A percentile compares a stretch with the other conserved stretches of the same genome.
Conservation (phyloP, 2,329 filamentous ascomycete species). For the Aspergillus ibericus region DNA sequence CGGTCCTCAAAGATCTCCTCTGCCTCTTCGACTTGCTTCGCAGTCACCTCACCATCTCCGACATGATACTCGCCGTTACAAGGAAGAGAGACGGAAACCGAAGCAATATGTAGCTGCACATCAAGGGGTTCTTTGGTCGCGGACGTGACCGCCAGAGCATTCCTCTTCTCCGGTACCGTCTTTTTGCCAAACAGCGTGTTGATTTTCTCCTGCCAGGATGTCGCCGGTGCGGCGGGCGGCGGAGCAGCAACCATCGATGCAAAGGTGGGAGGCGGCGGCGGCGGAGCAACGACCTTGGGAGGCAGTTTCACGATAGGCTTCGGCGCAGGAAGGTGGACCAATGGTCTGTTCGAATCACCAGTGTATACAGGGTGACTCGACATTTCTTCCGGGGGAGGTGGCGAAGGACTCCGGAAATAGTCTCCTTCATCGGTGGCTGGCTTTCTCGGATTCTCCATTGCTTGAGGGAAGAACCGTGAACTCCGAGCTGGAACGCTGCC, state of each 20-base stretch:
- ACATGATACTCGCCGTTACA: conserved; percentile 38
- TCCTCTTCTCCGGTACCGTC: conserved; percentile 50
- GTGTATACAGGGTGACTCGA: conserved; percentile 58
- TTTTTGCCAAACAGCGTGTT: conserved; percentile 74
- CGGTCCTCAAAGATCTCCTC: conserved; percentile 81
- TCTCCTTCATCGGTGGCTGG: conserved; percentile 32
- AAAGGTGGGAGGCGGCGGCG: conserved; percentile 48
- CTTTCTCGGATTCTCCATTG: conserved; percentile 37
- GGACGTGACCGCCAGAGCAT: conserved; percentile 61
- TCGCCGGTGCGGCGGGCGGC: conserved; percentile 46
- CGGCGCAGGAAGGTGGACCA: conserved; percentile 59
- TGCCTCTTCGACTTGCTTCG: conserved; percentile 72
- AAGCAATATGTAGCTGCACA: conserved; percentile 50
- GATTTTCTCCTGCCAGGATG: conserved; percentile 77
- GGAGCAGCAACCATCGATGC: conserved; percentile 44
- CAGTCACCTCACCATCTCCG: conserved; percentile 51
- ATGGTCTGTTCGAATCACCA: conserved; percentile 51
- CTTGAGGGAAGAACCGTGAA: conserved; percentile 51
- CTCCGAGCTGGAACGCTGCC: conserved; percentile 41
- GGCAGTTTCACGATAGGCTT: conserved; percentile 80
- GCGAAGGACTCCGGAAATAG: conserved; percentile 44
- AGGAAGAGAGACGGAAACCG: conserved; percentile 72
- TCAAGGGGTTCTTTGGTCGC: conserved; percentile 68
- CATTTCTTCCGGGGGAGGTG: conserved; percentile 59
- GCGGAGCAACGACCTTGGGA: conserved; percentile 52